Conservation (phyloP, 2,329 filamentous ascomycete genomes). For the Diatrype stigma region DNA sequence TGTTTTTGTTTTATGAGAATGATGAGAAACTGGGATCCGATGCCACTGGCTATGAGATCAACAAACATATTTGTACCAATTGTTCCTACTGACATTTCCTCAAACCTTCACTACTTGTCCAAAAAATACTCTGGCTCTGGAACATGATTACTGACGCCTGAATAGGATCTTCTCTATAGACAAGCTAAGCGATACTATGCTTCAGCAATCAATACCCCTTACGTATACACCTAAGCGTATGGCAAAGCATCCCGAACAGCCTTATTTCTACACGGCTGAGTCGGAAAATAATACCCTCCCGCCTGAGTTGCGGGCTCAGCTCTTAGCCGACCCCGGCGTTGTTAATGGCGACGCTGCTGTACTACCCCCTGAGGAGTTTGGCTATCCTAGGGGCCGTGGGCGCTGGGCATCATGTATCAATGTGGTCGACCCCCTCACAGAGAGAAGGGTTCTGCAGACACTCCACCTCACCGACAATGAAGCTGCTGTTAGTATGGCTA, state of each 20-base stretch:
- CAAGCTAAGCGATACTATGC: constrained; percentile 77
- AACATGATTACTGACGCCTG: constrained; percentile 29
- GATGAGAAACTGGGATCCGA: constrained; percentile 64
- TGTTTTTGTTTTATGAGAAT: constrained; percentile 36
- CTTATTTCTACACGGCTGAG: constrained; percentile 91
- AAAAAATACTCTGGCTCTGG: not conserved
- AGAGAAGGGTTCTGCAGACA: constrained; percentile 70
- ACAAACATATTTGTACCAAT: constrained; percentile 67
- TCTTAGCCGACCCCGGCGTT: constrained; percentile 67
- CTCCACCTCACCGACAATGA: constrained; percentile 87
- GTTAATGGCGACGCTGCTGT: constrained; percentile 69
- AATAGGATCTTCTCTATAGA: constrained; percentile 84
- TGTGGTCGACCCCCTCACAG: constrained; percentile 75
- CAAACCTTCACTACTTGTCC: constrained; percentile 6
- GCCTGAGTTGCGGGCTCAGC: constrained; percentile 67
- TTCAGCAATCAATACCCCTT: constrained; percentile 81
- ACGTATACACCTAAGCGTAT: constrained; percentile 88
- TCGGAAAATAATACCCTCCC: constrained; percentile 89
- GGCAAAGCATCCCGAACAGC: constrained; percentile 79
- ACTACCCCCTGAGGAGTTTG: constrained; percentile 78
- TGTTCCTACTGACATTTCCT: constrained; percentile 85
- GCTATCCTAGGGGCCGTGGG: constrained; percentile 75
- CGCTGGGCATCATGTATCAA: constrained; percentile 97
- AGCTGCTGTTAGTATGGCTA: constrained; percentile 79
- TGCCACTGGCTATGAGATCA: constrained; percentile 53